Percentiles rank a stretch among this genome's conserved stretches.
Evolutionary conservation across 78 protist species (phyloP).

Genomic region (Dictyostelium intermedium): DNA sequence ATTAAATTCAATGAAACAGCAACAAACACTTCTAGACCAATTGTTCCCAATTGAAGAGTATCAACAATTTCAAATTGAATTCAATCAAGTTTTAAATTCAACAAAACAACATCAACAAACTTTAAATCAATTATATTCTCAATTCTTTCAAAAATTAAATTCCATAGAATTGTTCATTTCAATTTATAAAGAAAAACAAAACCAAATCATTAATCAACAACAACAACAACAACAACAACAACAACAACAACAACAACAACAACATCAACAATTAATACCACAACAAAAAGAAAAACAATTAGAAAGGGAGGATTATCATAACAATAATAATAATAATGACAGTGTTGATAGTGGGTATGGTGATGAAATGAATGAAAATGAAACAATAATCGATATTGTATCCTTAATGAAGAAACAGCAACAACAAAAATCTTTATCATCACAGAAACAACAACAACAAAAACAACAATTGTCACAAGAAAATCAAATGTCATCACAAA

Average conservation of each 20-base stretch:
- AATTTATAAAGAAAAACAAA: background rate
- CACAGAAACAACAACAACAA: background rate
- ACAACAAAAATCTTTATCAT: too few species aligned
- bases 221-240: background rate
- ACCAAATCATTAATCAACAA: background rate
- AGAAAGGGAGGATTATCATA: background rate
- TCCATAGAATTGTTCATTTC: background rate
- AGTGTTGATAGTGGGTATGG: background rate
- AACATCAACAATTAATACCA: background rate
- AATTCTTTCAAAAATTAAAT: background rate
- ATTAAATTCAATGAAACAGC: background rate
- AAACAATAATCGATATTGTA: background rate
- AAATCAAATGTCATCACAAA: background rate
- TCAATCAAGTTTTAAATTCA: background rate
- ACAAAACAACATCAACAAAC: background rate
- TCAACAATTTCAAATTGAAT: background rate
- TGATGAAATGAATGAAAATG: constrained; percentile 3
- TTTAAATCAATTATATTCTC: background rate
- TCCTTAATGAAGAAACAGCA: background rate
- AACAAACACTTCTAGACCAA: background rate
- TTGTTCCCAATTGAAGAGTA: background rate
- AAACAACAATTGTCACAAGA: background rate
- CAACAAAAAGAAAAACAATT: background rate
- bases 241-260: background rate
- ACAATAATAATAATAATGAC: background rate